A percentile compares a stretch with the other conserved stretches of the same genome.
Evolutionary conservation across 2,329 filamentous ascomycete genomes (phyloP).

Genomic region (Lachnellula hyalina): DNA sequence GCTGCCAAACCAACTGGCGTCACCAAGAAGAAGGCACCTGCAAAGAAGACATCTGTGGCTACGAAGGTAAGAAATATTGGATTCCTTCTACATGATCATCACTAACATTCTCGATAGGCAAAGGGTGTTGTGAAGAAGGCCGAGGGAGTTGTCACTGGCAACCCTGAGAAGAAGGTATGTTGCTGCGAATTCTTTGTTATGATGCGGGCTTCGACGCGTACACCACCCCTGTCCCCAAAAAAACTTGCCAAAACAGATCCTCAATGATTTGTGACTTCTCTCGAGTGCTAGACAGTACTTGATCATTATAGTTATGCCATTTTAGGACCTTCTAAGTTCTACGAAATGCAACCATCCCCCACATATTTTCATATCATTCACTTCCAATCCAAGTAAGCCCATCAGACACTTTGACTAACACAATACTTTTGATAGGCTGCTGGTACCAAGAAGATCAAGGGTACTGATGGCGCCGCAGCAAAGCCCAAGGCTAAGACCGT

Average conservation of each 20-base stretch:
- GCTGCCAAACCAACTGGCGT: conserved; percentile 29
- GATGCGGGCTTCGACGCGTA: conserved; percentile 20
- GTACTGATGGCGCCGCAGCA: conserved; percentile 22
- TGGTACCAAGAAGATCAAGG: conserved; percentile 35
- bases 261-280: conserved; percentile 3
- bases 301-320: not conserved
- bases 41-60: conserved; percentile 29
- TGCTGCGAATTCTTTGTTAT: conserved; percentile 17
- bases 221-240: conserved; percentile 17
- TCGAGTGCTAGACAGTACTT: conserved; percentile 5
- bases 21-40: conserved; percentile 28
- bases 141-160: conserved; percentile 28
- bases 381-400: not conserved
- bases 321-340: not conserved
- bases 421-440: conserved; percentile 23
- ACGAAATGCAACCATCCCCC: not conserved
- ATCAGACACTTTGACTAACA: conserved; percentile 7
- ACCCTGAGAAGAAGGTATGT: conserved; percentile 35
- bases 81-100: not conserved
- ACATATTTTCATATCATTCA: not conserved
- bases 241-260: conserved; percentile 9
- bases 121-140: conserved; percentile 31
- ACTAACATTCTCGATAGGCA: conserved; percentile 21
- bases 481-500: conserved; percentile 16
- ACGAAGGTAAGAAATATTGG: conserved; percentile 23